Base-by-base conservation (phyloP, 441 rosid species). In the Geranium incanum region DNA sequence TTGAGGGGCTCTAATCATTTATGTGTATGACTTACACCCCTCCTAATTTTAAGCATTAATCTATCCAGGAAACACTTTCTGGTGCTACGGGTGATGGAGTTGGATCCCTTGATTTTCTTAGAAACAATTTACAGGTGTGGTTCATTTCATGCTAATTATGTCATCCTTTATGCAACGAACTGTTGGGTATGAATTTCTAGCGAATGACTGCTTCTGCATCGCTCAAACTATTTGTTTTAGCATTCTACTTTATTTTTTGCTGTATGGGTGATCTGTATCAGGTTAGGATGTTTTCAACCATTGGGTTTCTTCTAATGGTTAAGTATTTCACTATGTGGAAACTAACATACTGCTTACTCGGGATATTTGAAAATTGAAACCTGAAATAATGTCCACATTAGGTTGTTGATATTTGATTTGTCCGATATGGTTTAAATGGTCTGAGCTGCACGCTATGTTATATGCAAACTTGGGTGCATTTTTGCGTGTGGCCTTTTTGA, bases 61-160 rank as follows among this genome's bases (percentile, higher is more conserved):
- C 55, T 68, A 66, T 67, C 55, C 78, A 91, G 99, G 97, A 86
- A 81, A 39, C 89, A 48, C 85, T 80, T 79, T 74, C 96, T 72
- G 86, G 87, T 79, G 83, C 86, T 69, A 84, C 71, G 72, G 81
- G 67, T 72, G 88, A 85, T 66, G 97, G 92, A 59, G 88, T 83
- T 82, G 96, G 96, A 69, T 81, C 96, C 39, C 90, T 95, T 67
- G 93, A 91, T 65, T 95, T 95, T 78, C 99, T 92, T 43, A 83
- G 99, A 79, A 88, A 85, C 86, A 95, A 92, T 79, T 92, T 82
- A 74, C 99, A 95, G 91, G 97, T 90, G 38, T 70, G 36, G 18
- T 69, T 79, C 71, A 52, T 72, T 5, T 19, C 11, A 23, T 73
- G 28, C 41, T 12, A 37, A 74, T 68, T 70, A 37, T 68, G 57